Evolutionary conservation across 345 rosid species (phyloP).

Genomic region (Corymbia maculata): DNA sequence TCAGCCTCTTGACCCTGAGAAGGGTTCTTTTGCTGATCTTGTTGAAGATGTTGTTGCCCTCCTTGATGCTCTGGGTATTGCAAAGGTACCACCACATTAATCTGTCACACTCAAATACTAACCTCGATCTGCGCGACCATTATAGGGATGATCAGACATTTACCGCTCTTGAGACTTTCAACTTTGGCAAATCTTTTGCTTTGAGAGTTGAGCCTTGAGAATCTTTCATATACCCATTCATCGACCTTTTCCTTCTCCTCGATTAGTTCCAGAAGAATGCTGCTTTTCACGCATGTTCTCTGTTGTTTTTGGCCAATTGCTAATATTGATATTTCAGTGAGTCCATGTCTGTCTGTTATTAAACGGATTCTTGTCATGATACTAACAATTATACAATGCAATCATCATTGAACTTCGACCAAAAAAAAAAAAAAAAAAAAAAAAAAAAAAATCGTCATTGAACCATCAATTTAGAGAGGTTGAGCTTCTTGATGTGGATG

Average conservation of each 20-base stretch:
- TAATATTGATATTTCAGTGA: background rate
- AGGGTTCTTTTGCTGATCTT: constrained; percentile 13
- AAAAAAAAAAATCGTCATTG: background rate
- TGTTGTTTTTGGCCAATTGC: background rate
- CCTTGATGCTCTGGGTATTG: constrained; percentile 17
- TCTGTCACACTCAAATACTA: background rate
- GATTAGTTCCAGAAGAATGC: background rate
- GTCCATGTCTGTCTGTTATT: background rate
- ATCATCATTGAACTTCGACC: background rate
- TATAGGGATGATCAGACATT: background rate
- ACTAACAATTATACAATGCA: background rate
- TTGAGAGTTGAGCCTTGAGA: background rate
- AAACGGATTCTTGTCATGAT: background rate
- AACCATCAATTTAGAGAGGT: background rate
- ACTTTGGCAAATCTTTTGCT: background rate
- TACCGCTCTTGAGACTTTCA: background rate
- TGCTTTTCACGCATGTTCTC: background rate
- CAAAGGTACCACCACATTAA: constrained; percentile 4
- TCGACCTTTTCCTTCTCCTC: background rate
- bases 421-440: too few species aligned
- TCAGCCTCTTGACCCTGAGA: constrained; percentile 24
- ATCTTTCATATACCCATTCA: background rate
- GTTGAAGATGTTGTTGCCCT: constrained; percentile 19
- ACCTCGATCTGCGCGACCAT: background rate
- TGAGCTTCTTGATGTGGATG: background rate